Evolutionary conservation across 2,329 filamentous ascomycete genomes (phyloP).

Genomic region (Cladophialophora carrionii): DNA sequence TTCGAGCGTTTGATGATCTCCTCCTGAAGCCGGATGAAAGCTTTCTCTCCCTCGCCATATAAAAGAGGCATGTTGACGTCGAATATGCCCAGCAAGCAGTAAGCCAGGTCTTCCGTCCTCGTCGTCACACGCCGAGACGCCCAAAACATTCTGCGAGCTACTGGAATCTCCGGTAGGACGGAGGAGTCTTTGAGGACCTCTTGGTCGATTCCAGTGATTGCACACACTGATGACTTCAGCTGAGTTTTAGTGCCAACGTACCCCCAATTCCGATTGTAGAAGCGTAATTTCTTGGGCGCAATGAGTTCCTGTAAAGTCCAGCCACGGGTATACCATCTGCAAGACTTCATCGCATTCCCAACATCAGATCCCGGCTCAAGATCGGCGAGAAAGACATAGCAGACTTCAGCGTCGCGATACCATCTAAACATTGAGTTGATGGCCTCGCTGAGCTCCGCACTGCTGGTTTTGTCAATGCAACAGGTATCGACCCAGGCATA

Average conservation of each 20-base stretch:
- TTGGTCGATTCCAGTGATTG: constrained; percentile 17
- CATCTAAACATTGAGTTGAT: constrained; percentile 37
- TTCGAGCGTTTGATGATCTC: constrained; percentile 31
- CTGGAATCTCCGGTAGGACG: constrained; percentile 36
- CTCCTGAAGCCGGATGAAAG: constrained; percentile 36
- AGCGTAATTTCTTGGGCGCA: constrained; percentile 12
- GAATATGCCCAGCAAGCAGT: constrained; percentile 53
- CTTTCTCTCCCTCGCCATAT: constrained; percentile 46
- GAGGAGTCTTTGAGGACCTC: constrained; percentile 41
- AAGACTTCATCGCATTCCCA: constrained; percentile 14
- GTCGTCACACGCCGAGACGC: constrained; percentile 45
- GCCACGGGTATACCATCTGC: constrained; percentile 25
- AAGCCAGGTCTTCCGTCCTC: constrained; percentile 48
- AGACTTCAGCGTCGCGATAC: constrained; percentile 35
- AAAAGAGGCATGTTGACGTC: constrained; percentile 50
- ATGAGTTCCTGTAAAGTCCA: constrained; percentile 23
- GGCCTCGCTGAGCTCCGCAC: constrained; percentile 36
- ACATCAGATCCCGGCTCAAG: neutral
- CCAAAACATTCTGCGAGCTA: constrained; percentile 50
- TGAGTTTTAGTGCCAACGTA: constrained; percentile 15
- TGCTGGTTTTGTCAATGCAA: constrained; percentile 39
- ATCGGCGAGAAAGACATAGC: constrained; percentile 37
- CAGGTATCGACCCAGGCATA: constrained; percentile 29
- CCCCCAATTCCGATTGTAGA: constrained; percentile 8
- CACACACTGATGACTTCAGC: constrained; percentile 4